Evolutionary conservation across 148 eudicot species (phyloP), one percentile per base, ranked within the genome.

Genomic region (Polygonum aviculare): DNA sequence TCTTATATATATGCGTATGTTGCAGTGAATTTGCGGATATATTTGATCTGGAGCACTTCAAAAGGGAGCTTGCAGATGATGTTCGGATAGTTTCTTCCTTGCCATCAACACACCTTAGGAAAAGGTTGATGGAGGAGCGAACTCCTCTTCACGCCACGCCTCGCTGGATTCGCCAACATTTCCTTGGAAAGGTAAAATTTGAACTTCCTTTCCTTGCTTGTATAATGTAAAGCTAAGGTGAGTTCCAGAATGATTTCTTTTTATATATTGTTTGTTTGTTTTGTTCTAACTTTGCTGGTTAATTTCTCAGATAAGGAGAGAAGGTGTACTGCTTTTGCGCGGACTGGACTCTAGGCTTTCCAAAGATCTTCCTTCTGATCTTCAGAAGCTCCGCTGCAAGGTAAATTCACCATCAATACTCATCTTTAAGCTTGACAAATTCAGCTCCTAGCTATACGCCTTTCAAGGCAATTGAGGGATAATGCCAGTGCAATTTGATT

Each of bases 321-420:
- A 84, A 22, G 91, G 91, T n/a, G 91, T 95, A 49, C 80, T 91
- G 83, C 88, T 96, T 31, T 72, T 96, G 40, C 91, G 94, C 12
- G 90, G 99, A 72, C 75, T 96, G 36, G 99, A 96, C 78, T 88
- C 99, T 48, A 88, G 91, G 83, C 97, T 96, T 16, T 89, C 99
- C 12, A 86, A 93, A 78, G 90, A 96, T 86, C 97, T 96, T 71
- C 93, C 99, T 36, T 75, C 97, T 41, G 98, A 96, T 83, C 94
- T 96, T 74, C 99, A 96, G 81, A 93, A 90, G 88, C 98, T 96
- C 76, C 91, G 97, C 26, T 93, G 99, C 88, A 96, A 96, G 99
- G 98, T 94, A 90, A 39, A 12, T 2, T 0, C 21, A 35, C 38
- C 74, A 51, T 74, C 19, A 15, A 14, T 5, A 14, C 10, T 3